Base-by-base conservation (phyloP, 441 rosid species). In the Arabidopsis hybrid region DNA sequence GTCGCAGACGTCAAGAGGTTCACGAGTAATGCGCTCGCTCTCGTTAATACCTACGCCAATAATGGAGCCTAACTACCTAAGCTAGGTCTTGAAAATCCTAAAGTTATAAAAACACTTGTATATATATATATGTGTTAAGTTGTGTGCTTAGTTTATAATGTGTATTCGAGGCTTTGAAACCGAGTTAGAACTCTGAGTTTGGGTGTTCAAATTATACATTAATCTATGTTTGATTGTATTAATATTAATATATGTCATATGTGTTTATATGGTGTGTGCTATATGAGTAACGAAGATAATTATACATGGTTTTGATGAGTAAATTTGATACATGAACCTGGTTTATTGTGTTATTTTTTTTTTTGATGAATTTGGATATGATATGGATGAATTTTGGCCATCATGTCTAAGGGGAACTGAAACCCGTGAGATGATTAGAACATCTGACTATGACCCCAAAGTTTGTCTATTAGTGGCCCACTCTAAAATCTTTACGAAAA, bases 21-120 rank as follows among this genome's bases (percentile, higher is more conserved):
- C 62, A 86, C 89, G 8, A 90, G 96, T 60, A 90, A 90, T 78
- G 95, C 95, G 29, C 88, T 93, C 55, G 98, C 97, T 36, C 63
- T 92, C 50, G 96, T 81, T 16, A 92, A 92, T 52, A 78, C 78
- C 11, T 92, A 83, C 42, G 96, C 84, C 1, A 81, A 86, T 6
- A 81, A 78, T 62, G 73, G 47, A 31, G 68, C 69, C 10, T 75
- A 67, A 16, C 73, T 59, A 18, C 36, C 66, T 60, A 46, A 11
- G 34, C 43, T 35, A 65, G 46, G 53, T 62, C 59, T 65, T 47
- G 2, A 31, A 47, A 12, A 1, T 12, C 52, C 52, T 11, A 10
- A 73, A 11, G 31, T n/a, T 67, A 66, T 12, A 49, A 43, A 64
- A 13, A 34, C 17, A 66, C 67, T 49, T 74, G 78, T 74, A 52